These are phyloP conservation scores for Zelonia costaricensis DNA, from an alignment of 208 protist genomes.

Conservation along the genomic window DNA sequence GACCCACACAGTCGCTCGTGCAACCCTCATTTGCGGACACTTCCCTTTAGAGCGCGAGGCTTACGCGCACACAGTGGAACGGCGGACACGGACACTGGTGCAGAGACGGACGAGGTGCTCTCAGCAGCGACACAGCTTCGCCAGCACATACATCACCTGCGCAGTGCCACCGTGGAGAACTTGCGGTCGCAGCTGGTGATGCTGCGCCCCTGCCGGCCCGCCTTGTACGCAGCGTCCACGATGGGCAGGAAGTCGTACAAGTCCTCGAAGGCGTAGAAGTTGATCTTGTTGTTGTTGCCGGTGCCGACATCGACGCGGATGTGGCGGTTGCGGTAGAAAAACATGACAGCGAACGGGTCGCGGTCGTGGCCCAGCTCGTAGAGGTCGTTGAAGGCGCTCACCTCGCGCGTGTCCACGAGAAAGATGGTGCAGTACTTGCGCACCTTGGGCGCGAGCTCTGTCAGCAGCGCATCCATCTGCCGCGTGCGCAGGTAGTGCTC, in stretches of 20 bases:
- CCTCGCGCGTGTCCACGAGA: conserved; percentile 74
- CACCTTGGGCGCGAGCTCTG: conserved; percentile 70
- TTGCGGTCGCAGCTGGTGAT: conserved; percentile 97
- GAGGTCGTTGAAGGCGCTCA: conserved; percentile 98
- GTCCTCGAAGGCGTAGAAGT: conserved; percentile 96
- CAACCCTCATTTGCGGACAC: no score
- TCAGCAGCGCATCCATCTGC: conserved; percentile 74
- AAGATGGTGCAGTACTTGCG: conserved; percentile 85
- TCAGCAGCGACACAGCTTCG: background rate
- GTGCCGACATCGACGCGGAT: conserved; percentile 99
- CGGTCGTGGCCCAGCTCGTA: conserved; percentile 97
- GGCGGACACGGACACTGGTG: no score
- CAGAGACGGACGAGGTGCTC: background rate
- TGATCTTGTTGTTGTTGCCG: conserved; percentile 99
- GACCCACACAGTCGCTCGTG: no score
- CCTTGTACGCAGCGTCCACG: conserved; percentile 96
- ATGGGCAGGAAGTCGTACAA: conserved; percentile 98
- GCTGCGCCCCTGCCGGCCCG: conserved; percentile 94
- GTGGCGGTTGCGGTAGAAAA: conserved; percentile 99
- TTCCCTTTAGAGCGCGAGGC: no score
- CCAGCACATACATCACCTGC: conserved; percentile 11
- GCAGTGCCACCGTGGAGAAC: conserved; percentile 91
- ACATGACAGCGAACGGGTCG: conserved; percentile 98
- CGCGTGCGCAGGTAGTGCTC: conserved; percentile 68
- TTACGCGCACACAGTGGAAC: no score